These are phyloP conservation scores for Salix suchowensis DNA, from an alignment of 345 rosid genomes.

Conservation along the genomic window DNA sequence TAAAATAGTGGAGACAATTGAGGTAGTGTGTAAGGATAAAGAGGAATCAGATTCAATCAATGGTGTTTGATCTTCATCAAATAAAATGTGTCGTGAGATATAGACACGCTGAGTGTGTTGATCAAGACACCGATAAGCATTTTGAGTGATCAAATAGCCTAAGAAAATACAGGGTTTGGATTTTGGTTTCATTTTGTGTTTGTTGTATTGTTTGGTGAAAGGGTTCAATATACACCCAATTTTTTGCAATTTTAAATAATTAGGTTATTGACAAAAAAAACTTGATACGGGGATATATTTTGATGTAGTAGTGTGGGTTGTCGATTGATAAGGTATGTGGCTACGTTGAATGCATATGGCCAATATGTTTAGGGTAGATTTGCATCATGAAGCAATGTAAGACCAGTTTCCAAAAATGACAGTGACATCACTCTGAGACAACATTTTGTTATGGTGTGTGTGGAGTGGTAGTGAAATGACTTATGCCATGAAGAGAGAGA, in stretches of 20 bases:
- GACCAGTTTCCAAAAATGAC: neutral
- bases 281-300: neutral
- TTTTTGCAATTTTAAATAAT: no score
- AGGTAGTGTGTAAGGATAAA: neutral
- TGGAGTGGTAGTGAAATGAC: neutral
- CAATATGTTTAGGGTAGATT: neutral
- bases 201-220: neutral
- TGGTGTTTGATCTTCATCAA: neutral
- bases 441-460: neutral
- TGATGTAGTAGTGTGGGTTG: neutral
- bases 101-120: neutral
- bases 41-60: neutral
- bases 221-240: neutral
- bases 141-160: neutral
- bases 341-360: neutral
- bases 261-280: neutral
- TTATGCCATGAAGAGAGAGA: neutral
- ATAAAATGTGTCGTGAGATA: neutral
- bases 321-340: neutral
- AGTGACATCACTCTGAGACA: neutral
- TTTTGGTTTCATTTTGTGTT: neutral
- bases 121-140: neutral
- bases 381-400: neutral
- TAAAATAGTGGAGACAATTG: neutral
- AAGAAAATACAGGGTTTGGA: neutral